phyloP scores from a whole-genome alignment of 192 early-diverging fungal species.

The Piromyces sp. region DNA sequence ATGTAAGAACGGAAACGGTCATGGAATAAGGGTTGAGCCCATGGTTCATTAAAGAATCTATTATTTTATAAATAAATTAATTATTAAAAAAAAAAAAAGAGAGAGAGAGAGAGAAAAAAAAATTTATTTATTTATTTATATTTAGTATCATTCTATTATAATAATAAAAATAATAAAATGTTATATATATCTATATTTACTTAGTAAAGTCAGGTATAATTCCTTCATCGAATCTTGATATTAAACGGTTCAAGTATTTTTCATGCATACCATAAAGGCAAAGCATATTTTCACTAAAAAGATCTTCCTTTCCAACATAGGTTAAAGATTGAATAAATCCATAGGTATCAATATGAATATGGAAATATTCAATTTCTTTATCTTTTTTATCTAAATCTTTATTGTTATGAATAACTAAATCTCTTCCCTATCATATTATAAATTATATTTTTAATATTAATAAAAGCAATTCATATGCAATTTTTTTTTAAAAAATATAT shows the following conservation, averaged over 20 bases:
- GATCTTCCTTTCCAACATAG: slow-evolving; percentile 14
- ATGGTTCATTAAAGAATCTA: slow-evolving; percentile 27
- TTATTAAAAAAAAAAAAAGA: no score
- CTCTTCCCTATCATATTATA: slow-evolving; percentile 21
- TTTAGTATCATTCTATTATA: no score
- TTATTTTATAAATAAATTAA: no score
- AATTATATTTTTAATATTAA: no score
- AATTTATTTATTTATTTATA: no score
- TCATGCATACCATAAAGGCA: slow-evolving; percentile 29
- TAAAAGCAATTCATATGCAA: no score
- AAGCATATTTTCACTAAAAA: slow-evolving; percentile 22
- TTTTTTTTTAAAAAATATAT: no score
- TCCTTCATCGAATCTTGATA: slow-evolving; percentile 31
- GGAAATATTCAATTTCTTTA: slow-evolving; percentile 15
- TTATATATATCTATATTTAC: slow-evolving; percentile 8
- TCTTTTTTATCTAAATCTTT: background rate
- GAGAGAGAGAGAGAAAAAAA: no score
- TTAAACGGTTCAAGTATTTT: slow-evolving; percentile 26
- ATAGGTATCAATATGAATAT: slow-evolving; percentile 21
- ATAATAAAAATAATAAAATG: no score
- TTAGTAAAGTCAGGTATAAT: slow-evolving; percentile 28
- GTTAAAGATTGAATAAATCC: slow-evolving; percentile 27
- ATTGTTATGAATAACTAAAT: slow-evolving; percentile 19
- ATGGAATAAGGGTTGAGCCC: slow-evolving; percentile 32
- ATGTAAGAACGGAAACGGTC: slow-evolving; percentile 24